Conservation (phyloP, 1,284 basidiomycete genomes). For the Singerocomus rubriflavus region DNA sequence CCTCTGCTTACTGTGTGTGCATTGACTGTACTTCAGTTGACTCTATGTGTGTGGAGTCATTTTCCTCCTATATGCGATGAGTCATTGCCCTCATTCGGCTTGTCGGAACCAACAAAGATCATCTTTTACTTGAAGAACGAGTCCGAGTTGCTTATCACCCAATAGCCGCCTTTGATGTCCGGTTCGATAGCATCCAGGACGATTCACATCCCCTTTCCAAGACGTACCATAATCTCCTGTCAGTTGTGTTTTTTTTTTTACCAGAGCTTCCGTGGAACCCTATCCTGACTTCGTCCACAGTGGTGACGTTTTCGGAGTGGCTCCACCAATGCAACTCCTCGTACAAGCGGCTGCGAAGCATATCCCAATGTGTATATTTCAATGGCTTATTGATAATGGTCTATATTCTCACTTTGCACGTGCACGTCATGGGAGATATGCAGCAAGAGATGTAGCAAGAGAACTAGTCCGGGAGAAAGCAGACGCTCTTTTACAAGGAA, state of each 20-base stretch:
- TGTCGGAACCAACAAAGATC: too few relatives aligned
- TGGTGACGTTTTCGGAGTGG: constrained; percentile 15
- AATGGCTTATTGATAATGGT: constrained; percentile 35
- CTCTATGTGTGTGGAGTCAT: too few relatives aligned
- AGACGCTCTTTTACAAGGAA: constrained; percentile 32
- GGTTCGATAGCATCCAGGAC: constrained; percentile 36
- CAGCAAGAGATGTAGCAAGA: constrained; percentile 32
- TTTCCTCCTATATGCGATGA: too few relatives aligned
- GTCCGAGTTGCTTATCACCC: not conserved
- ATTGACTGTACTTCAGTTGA: too few relatives aligned
- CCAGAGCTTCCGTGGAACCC: not conserved
- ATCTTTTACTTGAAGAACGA: constrained; percentile 2
- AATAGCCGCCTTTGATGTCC: constrained; percentile 42
- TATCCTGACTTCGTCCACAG: too few relatives aligned
- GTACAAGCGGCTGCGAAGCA: constrained; percentile 10
- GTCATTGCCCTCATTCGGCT: too few relatives aligned
- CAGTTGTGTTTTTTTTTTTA: constrained; percentile 4
- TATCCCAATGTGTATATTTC: constrained; percentile 29
- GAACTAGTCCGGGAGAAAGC: constrained; percentile 42
- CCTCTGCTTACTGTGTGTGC: too few relatives aligned
- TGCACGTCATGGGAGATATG: constrained; percentile 29
- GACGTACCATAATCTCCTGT: constrained; percentile 37
- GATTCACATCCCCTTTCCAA: constrained; percentile 38
- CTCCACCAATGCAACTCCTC: constrained; percentile 19
- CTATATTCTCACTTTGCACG: constrained; percentile 33